A percentile compares a stretch with the other conserved stretches of the same genome.
These are phyloP conservation scores for Ogataea siamensis DNA, from an alignment of 805 yeast species.

Conservation along the genomic window DNA sequence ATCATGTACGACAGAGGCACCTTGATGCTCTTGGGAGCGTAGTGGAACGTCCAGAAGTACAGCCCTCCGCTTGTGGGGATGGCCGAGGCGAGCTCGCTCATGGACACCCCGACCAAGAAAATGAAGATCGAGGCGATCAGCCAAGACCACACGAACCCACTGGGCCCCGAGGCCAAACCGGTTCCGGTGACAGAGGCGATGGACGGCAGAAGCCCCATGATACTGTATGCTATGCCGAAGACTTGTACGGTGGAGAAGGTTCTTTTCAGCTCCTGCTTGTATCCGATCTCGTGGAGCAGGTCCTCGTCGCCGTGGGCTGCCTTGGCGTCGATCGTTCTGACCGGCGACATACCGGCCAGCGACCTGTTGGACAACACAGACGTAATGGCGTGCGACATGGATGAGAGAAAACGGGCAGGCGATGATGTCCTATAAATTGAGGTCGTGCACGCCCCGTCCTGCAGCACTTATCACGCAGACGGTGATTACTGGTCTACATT, in stretches of 20 bases:
- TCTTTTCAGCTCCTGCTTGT: conserved; percentile 65
- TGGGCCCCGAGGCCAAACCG: conserved; percentile 63
- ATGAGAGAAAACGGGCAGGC: neutral
- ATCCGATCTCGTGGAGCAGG: conserved; percentile 57
- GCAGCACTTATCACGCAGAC: neutral
- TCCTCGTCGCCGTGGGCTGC: conserved; percentile 31
- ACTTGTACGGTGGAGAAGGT: conserved; percentile 60
- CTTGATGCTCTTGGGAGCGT: conserved; percentile 54
- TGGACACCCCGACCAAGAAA: conserved; percentile 54
- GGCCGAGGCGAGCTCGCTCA: conserved; percentile 66
- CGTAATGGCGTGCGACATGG: conserved; percentile 3
- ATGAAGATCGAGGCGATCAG: conserved; percentile 54
- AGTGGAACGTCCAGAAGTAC: conserved; percentile 66
- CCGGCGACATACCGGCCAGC: conserved; percentile 22
- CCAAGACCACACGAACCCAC: conserved; percentile 75
- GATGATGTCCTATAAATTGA: neutral
- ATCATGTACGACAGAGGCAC: conserved; percentile 59
- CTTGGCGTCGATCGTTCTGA: conserved; percentile 31
- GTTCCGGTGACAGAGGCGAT: conserved; percentile 53
- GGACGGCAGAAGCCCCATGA: conserved; percentile 69
- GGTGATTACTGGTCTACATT: neutral
- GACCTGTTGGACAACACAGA: conserved; percentile 7
- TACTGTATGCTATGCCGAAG: conserved; percentile 68
- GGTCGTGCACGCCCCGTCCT: neutral
- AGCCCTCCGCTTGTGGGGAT: conserved; percentile 77